Evolutionary conservation across 1,139 yeast species (phyloP).

Genomic region (Saccharomyces hybrid): DNA sequence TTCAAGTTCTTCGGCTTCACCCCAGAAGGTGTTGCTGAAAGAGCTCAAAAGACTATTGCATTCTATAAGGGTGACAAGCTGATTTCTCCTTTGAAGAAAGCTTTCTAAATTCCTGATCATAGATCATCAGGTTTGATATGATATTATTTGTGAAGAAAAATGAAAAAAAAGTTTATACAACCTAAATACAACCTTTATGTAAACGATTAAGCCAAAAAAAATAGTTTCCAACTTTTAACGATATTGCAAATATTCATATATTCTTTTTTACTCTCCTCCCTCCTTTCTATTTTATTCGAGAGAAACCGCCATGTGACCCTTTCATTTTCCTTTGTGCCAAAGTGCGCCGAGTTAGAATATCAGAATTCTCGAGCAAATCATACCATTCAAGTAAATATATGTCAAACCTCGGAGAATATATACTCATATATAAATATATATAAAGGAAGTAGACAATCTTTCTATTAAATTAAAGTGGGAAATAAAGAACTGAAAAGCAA

Average conservation of each 20-base stretch:
- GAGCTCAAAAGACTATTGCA: too few species aligned
- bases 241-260: background rate
- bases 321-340: background rate
- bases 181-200: background rate
- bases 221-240: background rate
- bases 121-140: background rate
- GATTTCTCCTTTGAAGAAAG: too few species aligned
- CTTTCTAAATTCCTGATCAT: too few species aligned
- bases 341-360: background rate
- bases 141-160: background rate
- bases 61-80: too few species aligned
- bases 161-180: background rate
- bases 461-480: background rate
- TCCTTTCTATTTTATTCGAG: too few species aligned
- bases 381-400: background rate
- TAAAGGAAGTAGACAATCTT: background rate
- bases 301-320: background rate
- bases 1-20: too few species aligned
- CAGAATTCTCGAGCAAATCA: background rate
- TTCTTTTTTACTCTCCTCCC: background rate
- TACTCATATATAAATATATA: background rate
- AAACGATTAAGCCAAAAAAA: background rate
- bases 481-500: background rate
- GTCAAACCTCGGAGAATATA: too few species aligned
- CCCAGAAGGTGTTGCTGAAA: too few species aligned